Conservation (phyloP, 1,139 yeast species). For the Suhomyces atakaporum region DNA sequence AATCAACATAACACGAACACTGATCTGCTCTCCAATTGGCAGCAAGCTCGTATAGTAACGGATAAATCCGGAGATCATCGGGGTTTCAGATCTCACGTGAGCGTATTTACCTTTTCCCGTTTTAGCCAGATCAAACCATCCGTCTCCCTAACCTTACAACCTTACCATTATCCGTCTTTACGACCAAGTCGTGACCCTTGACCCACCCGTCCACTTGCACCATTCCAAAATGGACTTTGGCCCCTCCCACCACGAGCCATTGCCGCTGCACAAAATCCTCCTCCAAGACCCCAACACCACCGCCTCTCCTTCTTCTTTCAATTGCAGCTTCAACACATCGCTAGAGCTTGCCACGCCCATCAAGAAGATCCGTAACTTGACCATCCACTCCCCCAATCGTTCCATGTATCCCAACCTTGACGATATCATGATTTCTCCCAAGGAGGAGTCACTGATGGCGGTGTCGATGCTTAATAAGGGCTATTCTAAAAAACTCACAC, state of each 20-base stretch:
- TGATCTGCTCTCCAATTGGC: background rate
- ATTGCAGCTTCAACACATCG: slow-evolving; percentile 16
- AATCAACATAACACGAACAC: no score
- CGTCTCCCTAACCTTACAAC: background rate
- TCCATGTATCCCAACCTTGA: slow-evolving; percentile 22
- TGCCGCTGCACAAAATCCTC: slow-evolving; percentile 2
- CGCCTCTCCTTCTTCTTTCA: slow-evolving; percentile 10
- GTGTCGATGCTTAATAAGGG: slow-evolving; percentile 40
- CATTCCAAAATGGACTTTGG: slow-evolving; percentile 16
- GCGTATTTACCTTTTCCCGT: slow-evolving; percentile 11
- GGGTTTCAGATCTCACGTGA: slow-evolving; percentile 5
- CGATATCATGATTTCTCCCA: slow-evolving; percentile 11
- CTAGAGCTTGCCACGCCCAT: slow-evolving; percentile 42
- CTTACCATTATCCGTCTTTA: slow-evolving; percentile 1
- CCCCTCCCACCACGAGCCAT: slow-evolving; percentile 7
- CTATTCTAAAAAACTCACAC: slow-evolving; percentile 42
- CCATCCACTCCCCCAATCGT: slow-evolving; percentile 36
- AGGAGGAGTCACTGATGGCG: slow-evolving; percentile 14
- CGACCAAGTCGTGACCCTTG: slow-evolving; percentile 1
- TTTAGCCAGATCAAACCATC: slow-evolving; percentile 4
- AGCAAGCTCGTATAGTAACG: background rate
- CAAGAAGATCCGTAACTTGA: slow-evolving; percentile 37
- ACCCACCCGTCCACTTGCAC: slow-evolving; percentile 1
- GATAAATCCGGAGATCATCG: background rate
- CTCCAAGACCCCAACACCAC: slow-evolving; percentile 8